Evolutionary conservation across 768 basidiomycete genomes (phyloP).

Genomic region (Tubosaeta brunneosetosa): DNA sequence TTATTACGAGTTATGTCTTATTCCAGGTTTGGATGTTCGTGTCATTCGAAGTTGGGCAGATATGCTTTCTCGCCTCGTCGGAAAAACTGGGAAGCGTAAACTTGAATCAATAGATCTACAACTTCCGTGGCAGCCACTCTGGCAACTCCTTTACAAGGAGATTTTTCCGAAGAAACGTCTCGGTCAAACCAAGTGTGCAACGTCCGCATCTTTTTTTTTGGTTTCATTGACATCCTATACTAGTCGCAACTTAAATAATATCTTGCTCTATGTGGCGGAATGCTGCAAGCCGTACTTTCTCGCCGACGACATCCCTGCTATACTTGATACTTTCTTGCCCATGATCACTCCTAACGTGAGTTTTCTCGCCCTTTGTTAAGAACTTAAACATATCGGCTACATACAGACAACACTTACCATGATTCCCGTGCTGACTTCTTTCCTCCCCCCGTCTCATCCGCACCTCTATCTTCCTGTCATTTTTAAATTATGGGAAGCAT

Average conservation of each 20-base stretch:
- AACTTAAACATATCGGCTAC: conserved; percentile 2
- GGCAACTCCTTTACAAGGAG: conserved; percentile 69
- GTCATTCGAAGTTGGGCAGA: conserved; percentile 72
- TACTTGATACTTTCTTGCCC: conserved; percentile 70
- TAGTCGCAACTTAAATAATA: conserved; percentile 65
- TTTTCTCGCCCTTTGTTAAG: conserved; percentile 1
- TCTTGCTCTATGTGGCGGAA: conserved; percentile 70
- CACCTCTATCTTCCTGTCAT: conserved; percentile 67
- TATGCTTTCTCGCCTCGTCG: conserved; percentile 68
- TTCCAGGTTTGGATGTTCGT: conserved; percentile 73
- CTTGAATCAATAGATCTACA: conserved; percentile 63
- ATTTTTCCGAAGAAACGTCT: conserved; percentile 66
- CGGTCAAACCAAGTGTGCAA: conserved; percentile 53
- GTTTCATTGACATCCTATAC: conserved; percentile 5
- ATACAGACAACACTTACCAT: conserved; percentile 62
- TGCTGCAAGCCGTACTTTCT: conserved; percentile 69
- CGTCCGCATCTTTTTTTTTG: not conserved
- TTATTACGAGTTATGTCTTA: conserved; percentile 73
- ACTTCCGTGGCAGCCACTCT: conserved; percentile 73
- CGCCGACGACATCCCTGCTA: conserved; percentile 56
- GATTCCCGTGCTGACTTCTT: conserved; percentile 72
- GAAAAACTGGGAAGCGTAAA: conserved; percentile 65
- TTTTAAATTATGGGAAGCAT: conserved; percentile 75
- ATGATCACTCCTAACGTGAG: conserved; percentile 66
- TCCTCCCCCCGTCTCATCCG: conserved; percentile 63